phyloP scores from a whole-genome alignment of 768 basidiomycete species.

The Tylopilus sp. region DNA sequence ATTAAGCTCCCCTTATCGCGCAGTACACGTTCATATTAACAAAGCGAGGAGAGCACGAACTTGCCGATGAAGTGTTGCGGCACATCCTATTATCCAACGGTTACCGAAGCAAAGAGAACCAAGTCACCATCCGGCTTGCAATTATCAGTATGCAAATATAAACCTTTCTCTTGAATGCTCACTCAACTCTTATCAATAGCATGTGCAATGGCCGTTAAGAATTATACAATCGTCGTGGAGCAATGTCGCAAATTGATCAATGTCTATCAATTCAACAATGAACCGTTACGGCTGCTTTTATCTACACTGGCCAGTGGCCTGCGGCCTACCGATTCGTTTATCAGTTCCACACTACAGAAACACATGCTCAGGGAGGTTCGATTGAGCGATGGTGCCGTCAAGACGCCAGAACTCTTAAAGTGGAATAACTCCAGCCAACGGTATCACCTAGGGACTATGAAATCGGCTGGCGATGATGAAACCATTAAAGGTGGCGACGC shows the following conservation, averaged over 20 bases:
- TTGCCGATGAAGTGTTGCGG: constrained; percentile 71
- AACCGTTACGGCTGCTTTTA: constrained; percentile 74
- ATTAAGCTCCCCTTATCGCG: not conserved
- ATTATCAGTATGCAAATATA: constrained; percentile 54
- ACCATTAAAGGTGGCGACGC: constrained; percentile 14
- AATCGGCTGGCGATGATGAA: constrained; percentile 19
- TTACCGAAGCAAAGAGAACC: constrained; percentile 56
- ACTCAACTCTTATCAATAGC: constrained; percentile 42
- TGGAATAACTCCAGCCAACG: constrained; percentile 63
- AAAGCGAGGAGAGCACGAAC: constrained; percentile 54
- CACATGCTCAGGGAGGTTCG: constrained; percentile 79
- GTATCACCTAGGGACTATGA: constrained; percentile 42
- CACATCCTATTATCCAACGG: constrained; percentile 75
- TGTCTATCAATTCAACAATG: constrained; percentile 81
- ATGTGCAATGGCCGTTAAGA: constrained; percentile 60
- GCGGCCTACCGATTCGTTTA: constrained; percentile 69
- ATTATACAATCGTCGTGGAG: constrained; percentile 60
- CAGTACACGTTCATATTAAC: constrained; percentile 78
- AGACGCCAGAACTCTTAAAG: constrained; percentile 54
- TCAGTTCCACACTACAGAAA: constrained; percentile 77
- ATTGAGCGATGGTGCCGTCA: constrained; percentile 60
- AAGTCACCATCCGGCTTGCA: constrained; percentile 72
- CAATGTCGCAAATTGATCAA: constrained; percentile 75
- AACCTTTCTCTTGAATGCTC: not conserved
- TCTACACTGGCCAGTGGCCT: constrained; percentile 72